A percentile compares a stretch with the other conserved stretches of the same genome.
These are phyloP conservation scores for Cladophialophora bantiana DNA, from an alignment of 2,329 filamentous ascomycete species.

Conservation along the genomic window DNA sequence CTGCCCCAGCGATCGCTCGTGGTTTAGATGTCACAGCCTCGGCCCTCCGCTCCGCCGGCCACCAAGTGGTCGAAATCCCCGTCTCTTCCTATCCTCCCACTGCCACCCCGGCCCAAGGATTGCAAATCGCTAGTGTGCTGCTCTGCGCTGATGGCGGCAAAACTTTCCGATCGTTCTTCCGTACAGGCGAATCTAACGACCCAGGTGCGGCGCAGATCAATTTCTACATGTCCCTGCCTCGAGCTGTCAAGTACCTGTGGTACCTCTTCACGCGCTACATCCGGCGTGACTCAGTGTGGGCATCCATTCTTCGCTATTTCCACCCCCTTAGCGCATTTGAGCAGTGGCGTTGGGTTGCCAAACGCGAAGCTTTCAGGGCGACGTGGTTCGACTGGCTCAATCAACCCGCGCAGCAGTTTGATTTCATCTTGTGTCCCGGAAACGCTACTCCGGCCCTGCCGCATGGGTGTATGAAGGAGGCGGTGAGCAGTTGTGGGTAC, in stretches of 20 bases:
- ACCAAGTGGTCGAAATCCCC: slow-evolving; percentile 70
- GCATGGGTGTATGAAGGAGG: slow-evolving; percentile 84
- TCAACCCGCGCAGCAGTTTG: slow-evolving; percentile 69
- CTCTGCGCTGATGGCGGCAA: slow-evolving; percentile 84
- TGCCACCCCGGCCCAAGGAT: slow-evolving; percentile 77
- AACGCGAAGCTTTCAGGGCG: slow-evolving; percentile 78
- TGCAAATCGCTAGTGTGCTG: slow-evolving; percentile 78
- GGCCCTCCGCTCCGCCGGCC: slow-evolving; percentile 74
- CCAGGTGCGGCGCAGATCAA: slow-evolving; percentile 76
- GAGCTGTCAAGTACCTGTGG: slow-evolving; percentile 81
- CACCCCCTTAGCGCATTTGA: slow-evolving; percentile 75
- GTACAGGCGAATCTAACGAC: slow-evolving; percentile 80
- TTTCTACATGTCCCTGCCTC: slow-evolving; percentile 74
- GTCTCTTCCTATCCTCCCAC: slow-evolving; percentile 66
- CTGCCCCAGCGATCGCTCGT: slow-evolving; percentile 80
- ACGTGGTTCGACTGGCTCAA: slow-evolving; percentile 89
- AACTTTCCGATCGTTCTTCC: slow-evolving; percentile 79
- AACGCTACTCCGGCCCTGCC: slow-evolving; percentile 91
- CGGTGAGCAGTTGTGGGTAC: slow-evolving; percentile 86
- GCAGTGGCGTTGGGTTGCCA: slow-evolving; percentile 80
- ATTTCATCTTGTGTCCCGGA: slow-evolving; percentile 81
- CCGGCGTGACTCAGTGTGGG: slow-evolving; percentile 77
- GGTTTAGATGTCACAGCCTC: slow-evolving; percentile 74
- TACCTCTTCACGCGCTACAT: slow-evolving; percentile 90
- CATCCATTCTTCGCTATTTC: slow-evolving; percentile 76